Percentiles rank a stretch among this genome's conserved stretches.
These are phyloP conservation scores for Uromyces viciae-fabae DNA, from an alignment of 1,284 basidiomycete species.

Conservation along the genomic window DNA sequence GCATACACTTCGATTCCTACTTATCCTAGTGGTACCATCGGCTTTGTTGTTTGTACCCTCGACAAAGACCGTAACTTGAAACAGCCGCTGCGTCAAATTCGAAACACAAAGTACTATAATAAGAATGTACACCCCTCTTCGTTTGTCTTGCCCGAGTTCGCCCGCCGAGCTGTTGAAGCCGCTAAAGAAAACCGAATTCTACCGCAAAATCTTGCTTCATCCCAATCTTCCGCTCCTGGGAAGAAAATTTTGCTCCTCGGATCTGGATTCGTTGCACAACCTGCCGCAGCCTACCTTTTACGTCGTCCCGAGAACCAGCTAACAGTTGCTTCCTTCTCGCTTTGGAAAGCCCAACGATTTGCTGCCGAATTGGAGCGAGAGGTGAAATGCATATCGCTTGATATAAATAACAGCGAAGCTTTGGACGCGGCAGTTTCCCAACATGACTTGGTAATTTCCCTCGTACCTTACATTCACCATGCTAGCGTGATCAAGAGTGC, in stretches of 20 bases:
- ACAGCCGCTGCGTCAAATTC: constrained; percentile 67
- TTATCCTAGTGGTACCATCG: constrained; percentile 91
- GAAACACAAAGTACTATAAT: constrained; percentile 80
- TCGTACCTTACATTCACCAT: constrained; percentile 95
- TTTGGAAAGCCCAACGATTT: constrained; percentile 69
- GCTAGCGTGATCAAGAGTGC: constrained; percentile 87
- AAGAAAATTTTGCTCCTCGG: constrained; percentile 87
- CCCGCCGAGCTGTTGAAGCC: constrained; percentile 59
- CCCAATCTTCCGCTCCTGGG: constrained; percentile 45
- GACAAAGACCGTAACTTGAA: constrained; percentile 67
- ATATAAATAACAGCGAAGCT: constrained; percentile 70
- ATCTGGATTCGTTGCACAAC: constrained; percentile 89
- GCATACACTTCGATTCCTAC: constrained; percentile 96
- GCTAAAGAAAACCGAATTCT: constrained; percentile 67
- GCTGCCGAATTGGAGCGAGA: constrained; percentile 67
- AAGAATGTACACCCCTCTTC: constrained; percentile 73
- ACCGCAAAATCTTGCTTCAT: constrained; percentile 36
- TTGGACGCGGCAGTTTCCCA: constrained; percentile 76
- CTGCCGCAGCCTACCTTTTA: constrained; percentile 87
- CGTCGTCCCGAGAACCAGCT: constrained; percentile 76
- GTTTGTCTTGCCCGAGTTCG: constrained; percentile 90
- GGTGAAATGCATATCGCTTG: constrained; percentile 66
- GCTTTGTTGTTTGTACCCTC: constrained; percentile 87
- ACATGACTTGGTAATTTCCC: constrained; percentile 89
- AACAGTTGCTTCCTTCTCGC: constrained; percentile 83